A percentile compares a stretch with the other conserved stretches of the same genome.
Evolutionary conservation across 192 early-diverging fungal genomes (phyloP).

Genomic region (Backusella sp.): DNA sequence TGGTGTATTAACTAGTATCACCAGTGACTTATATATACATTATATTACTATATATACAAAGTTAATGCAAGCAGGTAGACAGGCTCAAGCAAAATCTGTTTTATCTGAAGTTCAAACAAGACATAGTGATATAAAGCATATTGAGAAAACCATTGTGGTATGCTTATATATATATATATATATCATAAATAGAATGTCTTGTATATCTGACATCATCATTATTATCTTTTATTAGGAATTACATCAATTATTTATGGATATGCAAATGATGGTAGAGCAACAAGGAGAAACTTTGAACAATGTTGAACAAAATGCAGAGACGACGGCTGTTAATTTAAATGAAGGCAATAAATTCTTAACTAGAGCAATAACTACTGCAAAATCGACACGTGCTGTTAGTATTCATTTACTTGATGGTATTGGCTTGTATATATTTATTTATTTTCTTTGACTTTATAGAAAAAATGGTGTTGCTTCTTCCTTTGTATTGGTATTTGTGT

Average conservation of each 20-base stretch:
- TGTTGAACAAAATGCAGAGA: slow-evolving; percentile 62
- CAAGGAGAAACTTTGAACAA: slow-evolving; percentile 74
- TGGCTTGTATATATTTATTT: not conserved
- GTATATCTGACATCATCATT: not conserved
- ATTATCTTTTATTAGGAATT: slow-evolving; percentile 58
- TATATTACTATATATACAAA: slow-evolving; percentile 19
- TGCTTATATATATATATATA: slow-evolving; percentile 32
- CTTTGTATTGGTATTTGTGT: slow-evolving; percentile 26
- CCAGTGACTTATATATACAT: not conserved
- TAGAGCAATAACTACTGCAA: slow-evolving; percentile 31
- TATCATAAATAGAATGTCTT: not conserved
- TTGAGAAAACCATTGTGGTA: slow-evolving; percentile 84
- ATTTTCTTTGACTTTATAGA: slow-evolving; percentile 1
- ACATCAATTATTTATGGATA: slow-evolving; percentile 85
- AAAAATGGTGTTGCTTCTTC: slow-evolving; percentile 38
- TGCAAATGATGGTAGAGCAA: slow-evolving; percentile 76
- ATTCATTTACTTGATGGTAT: not conserved
- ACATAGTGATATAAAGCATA: slow-evolving; percentile 80
- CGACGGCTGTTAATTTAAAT: slow-evolving; percentile 16
- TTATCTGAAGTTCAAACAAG: slow-evolving; percentile 78
- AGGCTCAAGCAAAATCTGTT: slow-evolving; percentile 69
- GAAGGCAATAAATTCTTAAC: slow-evolving; percentile 22
- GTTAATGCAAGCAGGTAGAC: slow-evolving; percentile 71
- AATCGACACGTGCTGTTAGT: slow-evolving; percentile 25
- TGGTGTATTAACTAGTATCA: not conserved